Evolutionary conservation across 352 stramenopile species (phyloP).

Genomic region (Pythium grandisporangium): DNA sequence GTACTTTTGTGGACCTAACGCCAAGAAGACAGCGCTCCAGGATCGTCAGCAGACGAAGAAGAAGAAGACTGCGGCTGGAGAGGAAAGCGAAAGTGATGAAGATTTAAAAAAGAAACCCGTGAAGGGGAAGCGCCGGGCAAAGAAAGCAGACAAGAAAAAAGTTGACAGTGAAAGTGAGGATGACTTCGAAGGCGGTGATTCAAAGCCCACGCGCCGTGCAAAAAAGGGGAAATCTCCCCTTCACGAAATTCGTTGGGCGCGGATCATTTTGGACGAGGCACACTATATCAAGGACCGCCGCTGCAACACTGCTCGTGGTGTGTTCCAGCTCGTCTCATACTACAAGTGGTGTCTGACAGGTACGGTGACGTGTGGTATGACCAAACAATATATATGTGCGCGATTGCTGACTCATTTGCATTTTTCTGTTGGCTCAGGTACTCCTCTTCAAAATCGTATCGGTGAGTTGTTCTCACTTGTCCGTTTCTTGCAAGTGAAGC

Average conservation of each 20-base stretch:
- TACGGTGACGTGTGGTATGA: too few species aligned
- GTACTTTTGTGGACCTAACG: constrained; percentile 98
- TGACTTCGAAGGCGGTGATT: constrained; percentile 25
- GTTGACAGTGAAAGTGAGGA: constrained; percentile 12
- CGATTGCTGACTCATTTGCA: not conserved
- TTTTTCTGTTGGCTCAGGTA: constrained; percentile 26
- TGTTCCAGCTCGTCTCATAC: constrained; percentile 94
- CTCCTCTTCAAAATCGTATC: constrained; percentile 94
- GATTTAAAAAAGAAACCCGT: constrained; percentile 45
- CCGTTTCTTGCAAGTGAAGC: constrained; percentile 95
- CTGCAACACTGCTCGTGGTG: constrained; percentile 93
- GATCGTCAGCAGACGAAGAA: constrained; percentile 70
- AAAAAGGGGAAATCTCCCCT: constrained; percentile 64
- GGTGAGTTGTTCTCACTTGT: constrained; percentile 96
- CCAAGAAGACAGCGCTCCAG: constrained; percentile 91
- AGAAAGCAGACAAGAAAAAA: constrained; percentile 20
- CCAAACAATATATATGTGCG: not conserved
- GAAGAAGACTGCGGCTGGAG: constrained; percentile 34
- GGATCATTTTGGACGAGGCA: constrained; percentile 96
- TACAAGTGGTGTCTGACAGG: constrained; percentile 98
- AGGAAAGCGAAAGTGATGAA: constrained; percentile 52
- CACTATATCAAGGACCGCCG: constrained; percentile 93
- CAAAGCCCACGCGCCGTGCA: constrained; percentile 18
- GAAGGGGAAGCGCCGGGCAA: constrained; percentile 19
- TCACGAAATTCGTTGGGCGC: constrained; percentile 94